phyloP scores from a whole-genome alignment of 2,329 filamentous ascomycete genomes.

The Acephala macrosclerotiorum region DNA sequence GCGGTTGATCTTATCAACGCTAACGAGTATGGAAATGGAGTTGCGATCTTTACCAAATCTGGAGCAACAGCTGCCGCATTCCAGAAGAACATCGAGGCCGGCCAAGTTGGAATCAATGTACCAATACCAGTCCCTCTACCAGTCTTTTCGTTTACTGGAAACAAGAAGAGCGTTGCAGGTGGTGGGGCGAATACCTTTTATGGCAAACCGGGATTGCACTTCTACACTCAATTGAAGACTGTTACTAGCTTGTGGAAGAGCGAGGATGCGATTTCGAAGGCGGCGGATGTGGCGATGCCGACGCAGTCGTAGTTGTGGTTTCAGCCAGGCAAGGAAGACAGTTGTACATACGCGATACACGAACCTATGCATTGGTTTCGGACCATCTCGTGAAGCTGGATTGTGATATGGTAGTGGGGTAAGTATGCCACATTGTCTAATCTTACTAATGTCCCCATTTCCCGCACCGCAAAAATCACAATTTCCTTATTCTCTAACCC shows the following conservation, averaged over 20 bases:
- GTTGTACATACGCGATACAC: neutral
- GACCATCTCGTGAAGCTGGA: neutral
- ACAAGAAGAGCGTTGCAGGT: conserved; percentile 91
- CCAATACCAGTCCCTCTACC: conserved; percentile 65
- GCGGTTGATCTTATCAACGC: conserved; percentile 83
- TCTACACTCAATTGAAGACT: conserved; percentile 98
- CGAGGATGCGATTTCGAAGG: conserved; percentile 83
- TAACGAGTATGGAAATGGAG: conserved; percentile 88
- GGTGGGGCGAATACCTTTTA: conserved; percentile 96
- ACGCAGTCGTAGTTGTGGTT: conserved; percentile 52
- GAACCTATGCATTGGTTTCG: neutral
- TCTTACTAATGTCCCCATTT: too few relatives aligned
- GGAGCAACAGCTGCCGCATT: conserved; percentile 80
- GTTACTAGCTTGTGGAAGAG: conserved; percentile 91
- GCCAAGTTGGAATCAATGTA: conserved; percentile 87
- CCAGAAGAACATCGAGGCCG: conserved; percentile 82
- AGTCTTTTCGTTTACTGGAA: conserved; percentile 77
- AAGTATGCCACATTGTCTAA: too few relatives aligned
- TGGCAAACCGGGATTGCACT: conserved; percentile 88
- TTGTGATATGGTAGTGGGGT: too few relatives aligned
- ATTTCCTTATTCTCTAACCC: too few relatives aligned
- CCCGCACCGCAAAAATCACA: too few relatives aligned
- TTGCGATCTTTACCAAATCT: conserved; percentile 82
- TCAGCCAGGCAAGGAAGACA: neutral
- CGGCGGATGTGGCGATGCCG: conserved; percentile 91